Percentiles rank a stretch among this genome's conserved stretches.
These are phyloP conservation scores for Dactylis glomerata DNA, from an alignment of 176 grass and related monocot genomes.

Conservation along the genomic window DNA sequence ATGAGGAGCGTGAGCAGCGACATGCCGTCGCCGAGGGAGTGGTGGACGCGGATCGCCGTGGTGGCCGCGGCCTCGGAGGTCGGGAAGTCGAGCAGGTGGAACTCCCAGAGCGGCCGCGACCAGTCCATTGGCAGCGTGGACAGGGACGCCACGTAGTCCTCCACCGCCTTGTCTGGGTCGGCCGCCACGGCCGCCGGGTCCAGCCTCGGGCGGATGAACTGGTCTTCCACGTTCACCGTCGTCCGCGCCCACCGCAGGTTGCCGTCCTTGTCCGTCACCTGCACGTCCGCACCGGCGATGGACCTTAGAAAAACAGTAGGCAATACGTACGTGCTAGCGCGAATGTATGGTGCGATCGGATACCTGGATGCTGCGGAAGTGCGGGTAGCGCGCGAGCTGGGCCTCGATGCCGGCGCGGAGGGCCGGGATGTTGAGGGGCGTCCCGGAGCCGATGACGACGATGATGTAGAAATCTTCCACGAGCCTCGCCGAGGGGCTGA, in stretches of 20 bases:
- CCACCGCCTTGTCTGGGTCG: slow-evolving; percentile 52
- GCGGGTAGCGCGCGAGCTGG: slow-evolving; percentile 66
- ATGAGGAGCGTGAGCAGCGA: slow-evolving; percentile 92
- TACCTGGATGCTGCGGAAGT: slow-evolving; percentile 84
- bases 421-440: slow-evolving; percentile 38
- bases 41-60: slow-evolving; percentile 65
- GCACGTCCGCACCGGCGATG: not conserved
- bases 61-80: slow-evolving; percentile 66
- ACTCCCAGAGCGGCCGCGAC: slow-evolving; percentile 76
- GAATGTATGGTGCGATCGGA: not conserved
- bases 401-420: slow-evolving; percentile 55
- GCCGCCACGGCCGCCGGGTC: slow-evolving; percentile 24
- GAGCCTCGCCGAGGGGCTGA: slow-evolving; percentile 64
- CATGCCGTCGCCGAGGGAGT: slow-evolving; percentile 92
- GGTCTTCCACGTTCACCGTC: slow-evolving; percentile 59
- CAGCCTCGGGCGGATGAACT: slow-evolving; percentile 59
- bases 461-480: slow-evolving; percentile 75
- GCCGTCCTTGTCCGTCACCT: slow-evolving; percentile 48
- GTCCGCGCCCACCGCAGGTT: slow-evolving; percentile 46
- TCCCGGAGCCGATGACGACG: slow-evolving; percentile 45
- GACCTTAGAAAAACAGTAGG: not conserved
- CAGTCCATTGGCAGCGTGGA: slow-evolving; percentile 49
- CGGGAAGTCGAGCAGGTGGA: slow-evolving; percentile 83
- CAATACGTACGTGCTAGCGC: not conserved
- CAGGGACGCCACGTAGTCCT: slow-evolving; percentile 87